These are phyloP conservation scores for Trametes sp. DNA, from an alignment of 1,284 basidiomycete species.

Conservation along the genomic window DNA sequence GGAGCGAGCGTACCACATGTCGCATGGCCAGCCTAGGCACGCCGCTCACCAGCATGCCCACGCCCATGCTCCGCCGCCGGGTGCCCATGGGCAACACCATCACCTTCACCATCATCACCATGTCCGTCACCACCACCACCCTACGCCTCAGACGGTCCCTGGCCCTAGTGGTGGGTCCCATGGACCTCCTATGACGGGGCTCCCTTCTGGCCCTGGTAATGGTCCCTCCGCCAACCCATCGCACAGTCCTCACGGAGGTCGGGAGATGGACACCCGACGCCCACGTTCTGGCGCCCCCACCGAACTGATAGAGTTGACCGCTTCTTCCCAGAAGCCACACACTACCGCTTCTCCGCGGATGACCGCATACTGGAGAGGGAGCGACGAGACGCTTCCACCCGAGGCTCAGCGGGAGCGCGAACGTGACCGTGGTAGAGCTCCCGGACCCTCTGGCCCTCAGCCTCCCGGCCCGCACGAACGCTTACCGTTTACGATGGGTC, in stretches of 20 bases:
- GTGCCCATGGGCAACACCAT: conserved; percentile 46
- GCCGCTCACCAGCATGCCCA: conserved; percentile 32
- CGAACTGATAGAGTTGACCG: conserved; percentile 57
- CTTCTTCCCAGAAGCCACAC: conserved; percentile 35
- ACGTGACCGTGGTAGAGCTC: conserved; percentile 37
- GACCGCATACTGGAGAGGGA: conserved; percentile 33
- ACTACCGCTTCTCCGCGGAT: conserved; percentile 29
- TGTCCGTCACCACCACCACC: conserved; percentile 52
- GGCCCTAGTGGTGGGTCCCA: conserved; percentile 26
- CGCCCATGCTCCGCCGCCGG: conserved; percentile 35
- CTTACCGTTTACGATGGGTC: conserved; percentile 58
- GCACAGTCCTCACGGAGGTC: conserved; percentile 32
- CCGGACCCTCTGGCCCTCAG: conserved; percentile 40
- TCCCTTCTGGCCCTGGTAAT: conserved; percentile 22
- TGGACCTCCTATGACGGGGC: conserved; percentile 32
- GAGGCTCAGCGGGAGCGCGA: conserved; percentile 26
- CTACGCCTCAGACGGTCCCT: conserved; percentile 18
- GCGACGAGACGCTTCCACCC: conserved; percentile 27
- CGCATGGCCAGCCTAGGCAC: conserved; percentile 36
- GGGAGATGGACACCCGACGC: conserved; percentile 42
- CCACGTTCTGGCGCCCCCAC: conserved; percentile 47
- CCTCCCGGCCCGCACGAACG: conserved; percentile 47
- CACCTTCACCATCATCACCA: conserved; percentile 55
- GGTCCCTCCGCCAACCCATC: conserved; percentile 20
- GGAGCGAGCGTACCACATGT: conserved; percentile 34